Evolutionary conservation across 1,284 basidiomycete species (phyloP).

Genomic region (Marasmius sp.): DNA sequence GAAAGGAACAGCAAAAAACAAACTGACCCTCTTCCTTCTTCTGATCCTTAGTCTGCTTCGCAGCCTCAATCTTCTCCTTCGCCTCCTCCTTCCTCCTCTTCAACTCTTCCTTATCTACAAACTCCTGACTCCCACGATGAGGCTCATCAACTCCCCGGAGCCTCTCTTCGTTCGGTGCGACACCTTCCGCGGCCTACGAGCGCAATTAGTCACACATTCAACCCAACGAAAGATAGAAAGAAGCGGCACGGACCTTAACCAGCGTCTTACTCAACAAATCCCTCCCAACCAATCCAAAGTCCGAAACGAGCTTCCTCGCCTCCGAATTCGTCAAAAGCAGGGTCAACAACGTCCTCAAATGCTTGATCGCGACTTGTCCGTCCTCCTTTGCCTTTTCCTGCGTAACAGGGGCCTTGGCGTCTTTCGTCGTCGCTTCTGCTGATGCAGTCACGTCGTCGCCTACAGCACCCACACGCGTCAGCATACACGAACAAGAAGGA

Average conservation of each 20-base stretch:
- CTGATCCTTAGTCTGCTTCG: neutral
- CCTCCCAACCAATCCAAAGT: slow-evolving; percentile 82
- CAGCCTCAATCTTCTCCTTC: neutral
- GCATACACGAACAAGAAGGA: slow-evolving; percentile 32
- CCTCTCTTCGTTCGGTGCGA: slow-evolving; percentile 68
- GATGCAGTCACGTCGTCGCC: slow-evolving; percentile 37
- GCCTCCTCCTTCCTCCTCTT: neutral
- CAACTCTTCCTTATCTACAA: neutral
- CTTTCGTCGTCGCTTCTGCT: neutral
- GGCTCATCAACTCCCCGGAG: slow-evolving; percentile 72
- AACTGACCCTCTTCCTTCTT: neutral
- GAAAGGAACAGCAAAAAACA: neutral
- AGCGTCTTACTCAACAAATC: slow-evolving; percentile 78
- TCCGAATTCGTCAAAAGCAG: slow-evolving; percentile 91
- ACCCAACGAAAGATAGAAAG: neutral
- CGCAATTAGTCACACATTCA: slow-evolving; percentile 41
- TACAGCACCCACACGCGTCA: slow-evolving; percentile 21
- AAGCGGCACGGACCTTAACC: neutral
- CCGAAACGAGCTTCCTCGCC: slow-evolving; percentile 84
- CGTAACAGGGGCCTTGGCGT: slow-evolving; percentile 16
- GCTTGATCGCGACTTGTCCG: slow-evolving; percentile 55
- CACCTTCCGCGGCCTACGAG: slow-evolving; percentile 72
- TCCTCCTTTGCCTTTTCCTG: slow-evolving; percentile 39
- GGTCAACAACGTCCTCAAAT: slow-evolving; percentile 82
- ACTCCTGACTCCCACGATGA: slow-evolving; percentile 5